These are phyloP conservation scores for Cryptococcus sp. DNA, from an alignment of 1,284 basidiomycete species.

Conservation along the genomic window DNA sequence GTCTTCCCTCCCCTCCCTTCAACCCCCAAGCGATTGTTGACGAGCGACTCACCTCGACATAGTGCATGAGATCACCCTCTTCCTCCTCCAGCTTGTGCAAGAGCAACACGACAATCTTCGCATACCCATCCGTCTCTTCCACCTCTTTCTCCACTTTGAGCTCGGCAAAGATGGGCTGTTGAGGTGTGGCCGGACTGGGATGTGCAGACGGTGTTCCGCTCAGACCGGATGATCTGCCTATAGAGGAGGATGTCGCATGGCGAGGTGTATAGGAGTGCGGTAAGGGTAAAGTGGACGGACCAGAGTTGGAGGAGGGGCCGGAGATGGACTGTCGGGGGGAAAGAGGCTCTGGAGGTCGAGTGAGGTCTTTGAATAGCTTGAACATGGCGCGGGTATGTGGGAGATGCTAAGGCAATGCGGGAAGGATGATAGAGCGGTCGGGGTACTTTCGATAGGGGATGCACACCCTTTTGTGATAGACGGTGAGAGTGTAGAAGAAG, in stretches of 20 bases:
- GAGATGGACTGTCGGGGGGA: constrained; percentile 12
- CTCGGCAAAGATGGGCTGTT: neutral
- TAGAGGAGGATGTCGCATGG: too few species aligned
- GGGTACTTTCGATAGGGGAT: too few species aligned
- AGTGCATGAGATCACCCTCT: constrained; percentile 25
- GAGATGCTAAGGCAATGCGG: neutral
- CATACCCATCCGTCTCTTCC: constrained; percentile 30
- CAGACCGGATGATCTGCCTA: neutral
- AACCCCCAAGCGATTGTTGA: constrained; percentile 18
- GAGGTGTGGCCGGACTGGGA: neutral
- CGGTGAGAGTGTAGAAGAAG: too few species aligned
- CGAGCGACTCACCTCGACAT: constrained; percentile 34
- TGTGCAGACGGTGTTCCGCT: neutral
- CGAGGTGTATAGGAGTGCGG: constrained; percentile 3
- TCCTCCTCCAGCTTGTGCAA: constrained; percentile 19
- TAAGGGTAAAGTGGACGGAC: too few species aligned
- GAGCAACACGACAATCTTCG: constrained; percentile 24
- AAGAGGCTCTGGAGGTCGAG: constrained; percentile 34
- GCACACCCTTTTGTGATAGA: too few species aligned
- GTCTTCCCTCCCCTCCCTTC: too few species aligned
- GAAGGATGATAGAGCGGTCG: too few species aligned
- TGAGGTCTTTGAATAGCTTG: constrained; percentile 44
- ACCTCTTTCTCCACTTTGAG: constrained; percentile 16
- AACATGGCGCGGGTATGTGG: constrained; percentile 28
- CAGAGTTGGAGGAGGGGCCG: neutral